phyloP scores from a whole-genome alignment of 2,329 filamentous ascomycete species.

The Pseudocercospora macadamiae region DNA sequence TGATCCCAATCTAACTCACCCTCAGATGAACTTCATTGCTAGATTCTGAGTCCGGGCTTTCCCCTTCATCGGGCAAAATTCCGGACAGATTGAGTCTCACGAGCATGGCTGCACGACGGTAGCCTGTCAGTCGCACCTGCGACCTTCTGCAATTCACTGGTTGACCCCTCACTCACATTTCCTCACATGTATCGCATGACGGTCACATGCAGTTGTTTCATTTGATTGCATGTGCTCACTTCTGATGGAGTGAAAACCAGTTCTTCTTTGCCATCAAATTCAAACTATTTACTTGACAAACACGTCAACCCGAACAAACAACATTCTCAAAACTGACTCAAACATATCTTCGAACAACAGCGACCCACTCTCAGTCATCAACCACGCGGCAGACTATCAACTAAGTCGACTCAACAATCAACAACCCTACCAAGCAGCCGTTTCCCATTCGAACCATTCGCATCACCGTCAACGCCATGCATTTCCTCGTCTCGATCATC shows the following conservation, averaged over 20 bases:
- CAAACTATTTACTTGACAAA: constrained; percentile 1
- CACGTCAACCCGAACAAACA: constrained; percentile 5
- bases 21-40: no score
- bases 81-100: not conserved
- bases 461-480: constrained; percentile 6
- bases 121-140: not conserved
- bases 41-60: no score
- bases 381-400: not conserved
- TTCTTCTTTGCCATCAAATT: not conserved
- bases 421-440: not conserved
- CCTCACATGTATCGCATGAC: constrained; percentile 1
- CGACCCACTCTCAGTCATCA: not conserved
- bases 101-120: not conserved
- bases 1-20: no score
- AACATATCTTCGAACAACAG: not conserved
- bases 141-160: not conserved
- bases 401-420: not conserved
- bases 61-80: not conserved
- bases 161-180: constrained; percentile 3
- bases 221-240: not conserved
- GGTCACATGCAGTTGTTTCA: constrained; percentile 10
- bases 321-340: constrained; percentile 2
- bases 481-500: not conserved
- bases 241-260: not conserved
- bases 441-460: not conserved